phyloP scores from a whole-genome alignment of 1,284 basidiomycete genomes.

The Cutaneotrichosporon dermatis region DNA sequence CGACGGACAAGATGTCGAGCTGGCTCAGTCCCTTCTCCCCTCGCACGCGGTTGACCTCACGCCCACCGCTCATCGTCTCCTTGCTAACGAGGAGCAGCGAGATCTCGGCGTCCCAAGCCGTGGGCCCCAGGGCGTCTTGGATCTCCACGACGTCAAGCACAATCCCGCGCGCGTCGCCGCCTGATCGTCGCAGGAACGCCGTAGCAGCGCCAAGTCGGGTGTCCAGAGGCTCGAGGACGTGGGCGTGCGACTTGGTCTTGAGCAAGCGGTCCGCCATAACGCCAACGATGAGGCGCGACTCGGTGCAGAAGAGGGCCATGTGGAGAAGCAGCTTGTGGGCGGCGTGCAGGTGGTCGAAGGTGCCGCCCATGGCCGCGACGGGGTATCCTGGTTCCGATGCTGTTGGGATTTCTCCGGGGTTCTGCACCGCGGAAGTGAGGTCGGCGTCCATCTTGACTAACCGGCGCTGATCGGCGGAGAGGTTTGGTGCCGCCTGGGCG shows the following conservation, averaged over 20 bases:
- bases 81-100: constrained; percentile 80
- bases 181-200: constrained; percentile 55
- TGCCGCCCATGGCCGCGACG: constrained; percentile 61
- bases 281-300: constrained; percentile 78
- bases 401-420: background rate
- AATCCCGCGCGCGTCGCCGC: constrained; percentile 4
- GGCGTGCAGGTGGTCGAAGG: constrained; percentile 95
- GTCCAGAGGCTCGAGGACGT: constrained; percentile 64
- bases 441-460: background rate
- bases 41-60: constrained; percentile 41
- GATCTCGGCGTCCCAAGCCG: constrained; percentile 73
- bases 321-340: constrained; percentile 96
- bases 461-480: background rate
- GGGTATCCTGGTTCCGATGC: constrained; percentile 15
- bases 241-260: constrained; percentile 64
- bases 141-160: constrained; percentile 61
- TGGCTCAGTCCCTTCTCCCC: constrained; percentile 52
- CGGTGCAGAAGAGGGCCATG: constrained; percentile 78
- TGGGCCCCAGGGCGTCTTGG: constrained; percentile 80
- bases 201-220: constrained; percentile 58
- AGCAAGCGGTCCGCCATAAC: constrained; percentile 73
- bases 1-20: constrained; percentile 70
- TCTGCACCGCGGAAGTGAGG: background rate
- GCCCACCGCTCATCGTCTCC: constrained; percentile 74
- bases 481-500: background rate